Conservation (phyloP, 805 yeast species). For the Yamadazyma sp. region DNA sequence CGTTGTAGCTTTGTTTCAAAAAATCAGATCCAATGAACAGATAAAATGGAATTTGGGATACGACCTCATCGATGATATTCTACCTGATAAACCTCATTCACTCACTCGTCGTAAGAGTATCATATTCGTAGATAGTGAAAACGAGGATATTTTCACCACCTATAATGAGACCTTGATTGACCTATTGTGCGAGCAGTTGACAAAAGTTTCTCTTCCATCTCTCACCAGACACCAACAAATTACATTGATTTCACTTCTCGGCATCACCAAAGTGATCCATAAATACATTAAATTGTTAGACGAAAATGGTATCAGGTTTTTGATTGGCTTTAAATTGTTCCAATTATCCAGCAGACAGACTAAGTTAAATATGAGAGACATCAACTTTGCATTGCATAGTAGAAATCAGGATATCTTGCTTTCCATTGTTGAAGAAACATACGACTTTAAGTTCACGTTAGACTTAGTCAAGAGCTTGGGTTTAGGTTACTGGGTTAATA, state of each 20-base stretch:
- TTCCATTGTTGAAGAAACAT: conserved; percentile 45
- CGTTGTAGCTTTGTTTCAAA: conserved; percentile 51
- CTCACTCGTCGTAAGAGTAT: conserved; percentile 6
- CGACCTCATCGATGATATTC: conserved; percentile 21
- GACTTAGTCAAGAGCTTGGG: conserved; percentile 57
- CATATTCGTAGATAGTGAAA: conserved; percentile 2
- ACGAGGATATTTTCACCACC: conserved; percentile 26
- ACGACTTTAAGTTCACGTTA: conserved; percentile 57
- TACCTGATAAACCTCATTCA: conserved; percentile 1
- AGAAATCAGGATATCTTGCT: conserved; percentile 70
- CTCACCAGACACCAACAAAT: conserved; percentile 90
- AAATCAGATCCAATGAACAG: conserved; percentile 41
- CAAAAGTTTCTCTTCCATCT: conserved; percentile 68
- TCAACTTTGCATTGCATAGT: conserved; percentile 84
- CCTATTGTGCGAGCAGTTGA: conserved; percentile 57
- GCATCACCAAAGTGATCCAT: conserved; percentile 58
- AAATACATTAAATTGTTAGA: conserved; percentile 49
- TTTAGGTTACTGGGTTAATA: conserved; percentile 66
- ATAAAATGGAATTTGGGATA: conserved; percentile 37
- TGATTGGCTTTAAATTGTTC: conserved; percentile 68
- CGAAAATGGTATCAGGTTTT: conserved; percentile 67
- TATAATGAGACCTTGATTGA: conserved; percentile 47
- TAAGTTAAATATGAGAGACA: conserved; percentile 72
- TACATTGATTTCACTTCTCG: conserved; percentile 69
- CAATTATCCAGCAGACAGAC: conserved; percentile 50